These are phyloP conservation scores for Nigrograna mackinnonii DNA, from an alignment of 2,329 filamentous ascomycete species.

Conservation along the genomic window DNA sequence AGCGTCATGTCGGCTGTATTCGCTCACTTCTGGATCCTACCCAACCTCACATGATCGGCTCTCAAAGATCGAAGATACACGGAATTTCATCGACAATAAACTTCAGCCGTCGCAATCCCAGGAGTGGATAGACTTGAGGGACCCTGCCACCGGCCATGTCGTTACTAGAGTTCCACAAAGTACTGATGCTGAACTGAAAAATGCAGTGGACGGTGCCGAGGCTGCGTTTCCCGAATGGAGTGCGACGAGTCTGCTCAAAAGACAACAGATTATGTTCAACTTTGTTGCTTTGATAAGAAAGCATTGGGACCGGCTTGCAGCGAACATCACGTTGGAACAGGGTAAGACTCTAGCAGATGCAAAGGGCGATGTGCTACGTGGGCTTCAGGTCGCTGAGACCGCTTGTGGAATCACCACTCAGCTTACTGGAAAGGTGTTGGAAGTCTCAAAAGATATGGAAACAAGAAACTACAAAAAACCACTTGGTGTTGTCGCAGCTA, in stretches of 20 bases:
- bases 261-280: conserved; percentile 88
- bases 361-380: conserved; percentile 78
- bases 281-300: conserved; percentile 78
- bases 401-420: conserved; percentile 80
- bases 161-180: conserved; percentile 83
- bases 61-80: conserved; percentile 68
- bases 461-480: conserved; percentile 82
- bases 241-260: conserved; percentile 69
- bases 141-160: conserved; percentile 84
- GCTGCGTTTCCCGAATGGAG: conserved; percentile 77
- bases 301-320: conserved; percentile 83
- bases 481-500: conserved; percentile 78
- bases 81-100: conserved; percentile 81
- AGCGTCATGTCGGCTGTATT: no score
- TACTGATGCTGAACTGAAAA: conserved; percentile 75
- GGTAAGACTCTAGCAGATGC: conserved; percentile 87
- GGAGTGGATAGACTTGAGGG: conserved; percentile 77
- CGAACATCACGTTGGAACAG: conserved; percentile 85
- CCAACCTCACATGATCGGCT: conserved; percentile 75
- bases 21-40: conserved; percentile 58
- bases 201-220: conserved; percentile 74
- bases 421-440: conserved; percentile 80
- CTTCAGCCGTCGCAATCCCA: conserved; percentile 70
- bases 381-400: conserved; percentile 83
- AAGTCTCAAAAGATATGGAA: conserved; percentile 90